These are phyloP conservation scores for Boletus tylopilopsis DNA, from an alignment of 768 basidiomycete species.

Conservation along the genomic window DNA sequence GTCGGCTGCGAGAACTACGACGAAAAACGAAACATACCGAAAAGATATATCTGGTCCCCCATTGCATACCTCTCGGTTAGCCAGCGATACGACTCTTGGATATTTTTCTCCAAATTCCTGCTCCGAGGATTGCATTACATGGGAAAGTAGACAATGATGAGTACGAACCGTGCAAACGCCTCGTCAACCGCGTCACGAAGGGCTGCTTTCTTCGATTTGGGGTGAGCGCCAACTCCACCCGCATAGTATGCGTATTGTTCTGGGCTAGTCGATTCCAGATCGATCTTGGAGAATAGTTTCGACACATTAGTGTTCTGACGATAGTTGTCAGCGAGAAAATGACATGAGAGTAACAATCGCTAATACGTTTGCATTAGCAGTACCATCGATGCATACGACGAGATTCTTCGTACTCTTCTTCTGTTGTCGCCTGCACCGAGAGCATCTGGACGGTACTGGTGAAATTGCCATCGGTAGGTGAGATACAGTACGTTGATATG, in stretches of 20 bases:
- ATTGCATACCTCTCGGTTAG: neutral
- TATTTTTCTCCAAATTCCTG: constrained; percentile 8
- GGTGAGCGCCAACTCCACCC: constrained; percentile 11
- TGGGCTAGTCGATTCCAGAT: constrained; percentile 11
- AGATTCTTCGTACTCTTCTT: constrained; percentile 16
- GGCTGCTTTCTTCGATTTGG: constrained; percentile 11
- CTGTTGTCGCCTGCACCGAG: constrained; percentile 10
- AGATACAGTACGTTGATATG: too few relatives aligned
- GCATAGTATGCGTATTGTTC: constrained; percentile 34
- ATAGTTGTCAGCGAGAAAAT: constrained; percentile 1
- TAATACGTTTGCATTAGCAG: constrained; percentile 19
- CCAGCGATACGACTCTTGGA: constrained; percentile 6
- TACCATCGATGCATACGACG: constrained; percentile 24
- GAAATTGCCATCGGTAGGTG: too few relatives aligned
- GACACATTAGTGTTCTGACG: constrained; percentile 36
- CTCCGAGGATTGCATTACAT: rapidly evolving
- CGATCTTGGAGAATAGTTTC: constrained; percentile 30
- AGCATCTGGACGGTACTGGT: constrained; percentile 11
- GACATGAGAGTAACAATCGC: neutral
- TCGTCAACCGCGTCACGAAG: neutral
- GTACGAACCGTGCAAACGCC: constrained; percentile 4
- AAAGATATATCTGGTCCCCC: constrained; percentile 32
- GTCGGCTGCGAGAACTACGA: neutral
- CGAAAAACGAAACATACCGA: constrained; percentile 24
- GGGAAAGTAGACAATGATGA: neutral